These are phyloP conservation scores for Colletotrichum lentis DNA, from an alignment of 2,329 filamentous ascomycete species.

Conservation along the genomic window DNA sequence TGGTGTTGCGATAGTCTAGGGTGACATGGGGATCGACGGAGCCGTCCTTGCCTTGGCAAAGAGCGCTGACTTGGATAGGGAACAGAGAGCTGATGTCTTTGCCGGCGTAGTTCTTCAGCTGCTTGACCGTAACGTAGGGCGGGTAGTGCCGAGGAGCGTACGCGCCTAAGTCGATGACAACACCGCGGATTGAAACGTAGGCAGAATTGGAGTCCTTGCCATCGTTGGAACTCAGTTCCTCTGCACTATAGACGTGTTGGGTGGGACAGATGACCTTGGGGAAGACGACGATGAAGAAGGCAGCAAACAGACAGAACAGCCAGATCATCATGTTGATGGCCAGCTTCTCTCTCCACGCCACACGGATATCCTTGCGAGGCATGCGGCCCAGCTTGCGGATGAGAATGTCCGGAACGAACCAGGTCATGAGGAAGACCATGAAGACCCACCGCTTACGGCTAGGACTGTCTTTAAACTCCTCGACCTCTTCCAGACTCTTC, in stretches of 20 bases:
- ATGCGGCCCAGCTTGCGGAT: conserved; percentile 82
- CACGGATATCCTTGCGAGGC: conserved; percentile 88
- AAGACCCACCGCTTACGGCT: conserved; percentile 92
- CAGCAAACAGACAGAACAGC: conserved; percentile 77
- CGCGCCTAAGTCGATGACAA: conserved; percentile 82
- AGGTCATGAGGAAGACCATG: conserved; percentile 84
- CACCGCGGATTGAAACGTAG: conserved; percentile 84
- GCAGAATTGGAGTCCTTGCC: conserved; percentile 72
- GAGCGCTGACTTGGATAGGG: conserved; percentile 90
- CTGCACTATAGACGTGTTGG: conserved; percentile 83
- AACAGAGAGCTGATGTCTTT: conserved; percentile 88
- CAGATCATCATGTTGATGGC: conserved; percentile 99
- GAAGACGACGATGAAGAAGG: conserved; percentile 92
- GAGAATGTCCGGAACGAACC: conserved; percentile 83
- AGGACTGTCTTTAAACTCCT: conserved; percentile 78
- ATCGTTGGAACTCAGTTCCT: conserved; percentile 77
- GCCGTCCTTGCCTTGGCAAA: conserved; percentile 81
- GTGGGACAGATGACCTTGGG: conserved; percentile 88
- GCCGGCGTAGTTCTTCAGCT: conserved; percentile 83
- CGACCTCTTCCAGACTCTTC: conserved; percentile 87
- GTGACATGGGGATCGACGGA: conserved; percentile 74
- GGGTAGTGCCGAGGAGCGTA: conserved; percentile 85
- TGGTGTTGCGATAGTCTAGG: conserved; percentile 82
- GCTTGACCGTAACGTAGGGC: conserved; percentile 63
- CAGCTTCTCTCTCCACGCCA: conserved; percentile 96